These are phyloP conservation scores for Nepenthes alata DNA, from an alignment of 179 eudicot species.

Conservation along the genomic window DNA sequence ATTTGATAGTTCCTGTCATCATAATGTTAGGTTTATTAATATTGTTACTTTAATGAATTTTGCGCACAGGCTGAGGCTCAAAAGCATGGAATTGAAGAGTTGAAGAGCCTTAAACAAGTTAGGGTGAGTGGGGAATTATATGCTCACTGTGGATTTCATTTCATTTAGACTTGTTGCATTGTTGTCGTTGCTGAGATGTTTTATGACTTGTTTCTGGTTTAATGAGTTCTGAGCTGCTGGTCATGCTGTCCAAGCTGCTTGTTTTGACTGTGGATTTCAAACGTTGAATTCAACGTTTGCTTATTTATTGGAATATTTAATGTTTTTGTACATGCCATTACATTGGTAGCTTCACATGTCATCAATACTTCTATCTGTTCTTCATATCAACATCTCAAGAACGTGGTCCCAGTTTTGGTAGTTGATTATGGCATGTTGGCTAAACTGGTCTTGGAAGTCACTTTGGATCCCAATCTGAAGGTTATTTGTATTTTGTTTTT, in stretches of 20 bases:
- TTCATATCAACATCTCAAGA: neutral
- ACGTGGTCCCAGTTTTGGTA: neutral
- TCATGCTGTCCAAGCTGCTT: neutral
- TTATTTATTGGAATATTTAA: too few relatives aligned
- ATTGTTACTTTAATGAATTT: conserved; percentile 7
- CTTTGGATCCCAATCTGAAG: neutral
- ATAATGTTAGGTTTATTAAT: neutral
- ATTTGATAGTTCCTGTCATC: conserved; percentile 1
- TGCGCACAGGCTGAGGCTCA: conserved; percentile 57
- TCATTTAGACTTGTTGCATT: neutral
- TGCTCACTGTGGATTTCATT: neutral
- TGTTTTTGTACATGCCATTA: too few relatives aligned
- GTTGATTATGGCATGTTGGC: neutral
- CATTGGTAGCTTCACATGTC: too few relatives aligned
- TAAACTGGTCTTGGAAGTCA: too few relatives aligned
- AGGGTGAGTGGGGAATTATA: conserved; percentile 50
- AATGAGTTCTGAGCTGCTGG: too few relatives aligned
- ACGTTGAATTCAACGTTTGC: too few relatives aligned
- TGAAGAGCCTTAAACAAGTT: conserved; percentile 67
- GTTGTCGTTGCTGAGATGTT: neutral
- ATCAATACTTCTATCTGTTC: too few relatives aligned
- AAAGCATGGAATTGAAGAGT: conserved; percentile 71
- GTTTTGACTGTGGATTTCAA: neutral
- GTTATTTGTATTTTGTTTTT: too few relatives aligned
- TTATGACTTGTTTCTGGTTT: neutral